Evolutionary conservation across 139 green algal genomes (phyloP).

Genomic region (Marvania coccoides): DNA sequence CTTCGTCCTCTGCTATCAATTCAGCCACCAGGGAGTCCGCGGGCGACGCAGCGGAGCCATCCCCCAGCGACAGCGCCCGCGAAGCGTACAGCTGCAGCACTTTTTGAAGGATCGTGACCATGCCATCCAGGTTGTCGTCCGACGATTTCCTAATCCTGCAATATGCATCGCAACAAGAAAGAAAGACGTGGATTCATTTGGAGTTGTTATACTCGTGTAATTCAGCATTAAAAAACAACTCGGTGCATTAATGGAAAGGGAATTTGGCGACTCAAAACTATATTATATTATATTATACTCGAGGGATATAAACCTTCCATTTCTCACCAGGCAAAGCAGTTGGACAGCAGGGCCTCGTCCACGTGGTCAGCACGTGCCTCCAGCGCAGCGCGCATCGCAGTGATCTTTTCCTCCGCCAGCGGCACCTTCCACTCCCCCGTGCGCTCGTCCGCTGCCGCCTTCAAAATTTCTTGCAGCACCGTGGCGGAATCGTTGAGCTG

Average conservation of each 20-base stretch:
- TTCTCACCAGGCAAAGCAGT: conserved; percentile 81
- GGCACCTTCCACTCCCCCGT: conserved; percentile 83
- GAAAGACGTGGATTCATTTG: no score
- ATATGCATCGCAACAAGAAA: no score
- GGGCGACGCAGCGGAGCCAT: not conserved
- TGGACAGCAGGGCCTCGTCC: conserved; percentile 77
- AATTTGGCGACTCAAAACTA: no score
- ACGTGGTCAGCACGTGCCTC: not conserved
- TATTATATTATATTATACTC: no score
- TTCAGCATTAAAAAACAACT: no score
- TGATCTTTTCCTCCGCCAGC: conserved; percentile 47
- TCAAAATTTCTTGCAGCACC: conserved; percentile 68
- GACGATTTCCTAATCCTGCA: conserved; percentile 82
- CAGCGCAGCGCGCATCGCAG: conserved; percentile 33
- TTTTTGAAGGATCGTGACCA: conserved; percentile 77
- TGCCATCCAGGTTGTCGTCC: conserved; percentile 67
- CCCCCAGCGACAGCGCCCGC: conserved; percentile 30
- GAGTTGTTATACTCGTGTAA: no score
- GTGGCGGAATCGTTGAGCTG: conserved; percentile 57
- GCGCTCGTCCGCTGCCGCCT: conserved; percentile 63
- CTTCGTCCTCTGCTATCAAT: conserved; percentile 54
- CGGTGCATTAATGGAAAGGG: no score
- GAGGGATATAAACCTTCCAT: no score
- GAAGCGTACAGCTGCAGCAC: conserved; percentile 85
- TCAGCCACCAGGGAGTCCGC: conserved; percentile 20